phyloP scores from a whole-genome alignment of 257 asterid genomes.

The Solanum infundibuliforme region DNA sequence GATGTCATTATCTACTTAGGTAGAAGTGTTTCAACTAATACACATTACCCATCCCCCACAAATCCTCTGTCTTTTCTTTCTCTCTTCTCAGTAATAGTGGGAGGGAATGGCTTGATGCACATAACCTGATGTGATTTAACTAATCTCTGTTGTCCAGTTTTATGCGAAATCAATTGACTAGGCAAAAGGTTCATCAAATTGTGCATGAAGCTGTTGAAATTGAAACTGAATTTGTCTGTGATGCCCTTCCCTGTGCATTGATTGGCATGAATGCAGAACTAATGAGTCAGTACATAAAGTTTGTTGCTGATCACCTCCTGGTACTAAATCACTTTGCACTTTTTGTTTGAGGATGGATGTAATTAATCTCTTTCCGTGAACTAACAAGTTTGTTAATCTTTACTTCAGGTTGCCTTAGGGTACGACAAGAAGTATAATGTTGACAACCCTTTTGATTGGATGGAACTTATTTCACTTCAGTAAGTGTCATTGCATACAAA shows the following conservation, averaged over 20 bases:
- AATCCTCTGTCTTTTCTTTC: neutral
- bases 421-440: conserved; percentile 41
- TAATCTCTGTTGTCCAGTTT: conserved; percentile 24
- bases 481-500: conserved; percentile 20
- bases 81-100: neutral
- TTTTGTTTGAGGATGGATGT: neutral
- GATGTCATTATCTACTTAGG: neutral
- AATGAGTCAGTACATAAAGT: conserved; percentile 64
- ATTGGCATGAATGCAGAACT: conserved; percentile 63
- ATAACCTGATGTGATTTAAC: neutral
- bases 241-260: conserved; percentile 78
- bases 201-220: conserved; percentile 79
- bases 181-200: conserved; percentile 51
- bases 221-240: conserved; percentile 64
- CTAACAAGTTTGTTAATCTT: neutral
- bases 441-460: conserved; percentile 81
- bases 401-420: conserved; percentile 54
- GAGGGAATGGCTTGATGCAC: neutral
- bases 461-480: conserved; percentile 74
- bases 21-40: neutral
- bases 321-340: conserved; percentile 16
- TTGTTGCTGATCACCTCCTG: conserved; percentile 71
- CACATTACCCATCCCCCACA: neutral
- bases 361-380: neutral
- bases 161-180: conserved; percentile 36